These are phyloP conservation scores for Cryptococcus sp. DNA, from an alignment of 1,284 basidiomycete genomes.

Conservation along the genomic window DNA sequence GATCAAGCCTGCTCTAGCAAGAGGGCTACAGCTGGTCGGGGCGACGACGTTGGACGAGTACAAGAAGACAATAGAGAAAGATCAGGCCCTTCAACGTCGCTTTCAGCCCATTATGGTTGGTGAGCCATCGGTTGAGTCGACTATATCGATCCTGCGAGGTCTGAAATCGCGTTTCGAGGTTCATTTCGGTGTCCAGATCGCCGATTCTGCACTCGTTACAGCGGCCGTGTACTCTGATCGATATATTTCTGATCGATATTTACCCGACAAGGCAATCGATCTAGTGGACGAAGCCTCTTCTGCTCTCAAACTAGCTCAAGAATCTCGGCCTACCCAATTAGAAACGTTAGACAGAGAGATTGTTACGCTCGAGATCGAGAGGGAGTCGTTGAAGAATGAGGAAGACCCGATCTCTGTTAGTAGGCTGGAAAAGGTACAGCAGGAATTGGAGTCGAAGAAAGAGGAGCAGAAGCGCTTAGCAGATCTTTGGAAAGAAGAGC, in stretches of 20 bases:
- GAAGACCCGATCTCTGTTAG: constrained; percentile 77
- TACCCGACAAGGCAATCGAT: constrained; percentile 84
- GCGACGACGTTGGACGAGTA: constrained; percentile 91
- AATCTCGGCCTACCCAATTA: constrained; percentile 82
- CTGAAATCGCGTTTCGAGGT: constrained; percentile 80
- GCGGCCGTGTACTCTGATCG: constrained; percentile 76
- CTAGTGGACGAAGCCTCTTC: constrained; percentile 89
- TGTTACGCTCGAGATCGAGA: constrained; percentile 84
- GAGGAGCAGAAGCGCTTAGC: constrained; percentile 65
- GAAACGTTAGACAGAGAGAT: constrained; percentile 81
- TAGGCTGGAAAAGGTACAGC: constrained; percentile 67
- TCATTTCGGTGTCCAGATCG: constrained; percentile 88
- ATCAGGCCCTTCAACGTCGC: constrained; percentile 83
- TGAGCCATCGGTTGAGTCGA: constrained; percentile 81
- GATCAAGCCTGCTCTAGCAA: constrained; percentile 65
- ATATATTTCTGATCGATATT: constrained; percentile 80
- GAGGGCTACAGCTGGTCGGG: constrained; percentile 81
- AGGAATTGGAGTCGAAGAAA: constrained; percentile 61
- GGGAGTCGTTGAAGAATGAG: constrained; percentile 87
- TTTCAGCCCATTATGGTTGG: constrained; percentile 87
- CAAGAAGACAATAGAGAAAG: constrained; percentile 86
- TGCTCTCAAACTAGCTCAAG: constrained; percentile 83
- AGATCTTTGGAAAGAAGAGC: constrained; percentile 74
- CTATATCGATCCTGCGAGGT: constrained; percentile 85
- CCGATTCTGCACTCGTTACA: constrained; percentile 81